These are phyloP conservation scores for Schizochytrium sp. DNA, from an alignment of 108 stramenopile species.

Conservation along the genomic window DNA sequence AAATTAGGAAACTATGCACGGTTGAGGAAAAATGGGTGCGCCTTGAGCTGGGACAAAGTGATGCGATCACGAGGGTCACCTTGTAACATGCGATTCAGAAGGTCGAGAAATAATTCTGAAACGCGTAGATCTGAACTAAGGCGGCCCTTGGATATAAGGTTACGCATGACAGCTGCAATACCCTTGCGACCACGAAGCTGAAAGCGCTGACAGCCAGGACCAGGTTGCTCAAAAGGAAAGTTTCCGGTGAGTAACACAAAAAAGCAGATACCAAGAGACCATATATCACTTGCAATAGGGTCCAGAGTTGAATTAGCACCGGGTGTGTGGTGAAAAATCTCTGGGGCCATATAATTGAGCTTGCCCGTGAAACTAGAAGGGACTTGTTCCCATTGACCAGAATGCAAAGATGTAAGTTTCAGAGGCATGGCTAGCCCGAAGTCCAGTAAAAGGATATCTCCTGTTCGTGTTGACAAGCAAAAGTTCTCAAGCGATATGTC, in stretches of 20 bases:
- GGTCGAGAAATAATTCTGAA: not conserved
- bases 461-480: not conserved
- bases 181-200: not conserved
- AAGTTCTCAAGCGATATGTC: constrained; percentile 40
- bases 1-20: not conserved
- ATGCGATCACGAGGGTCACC: not conserved
- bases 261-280: constrained; percentile 47
- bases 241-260: constrained; percentile 15
- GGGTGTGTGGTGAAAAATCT: constrained; percentile 24
- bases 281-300: constrained; percentile 25
- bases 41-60: not conserved
- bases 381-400: not conserved
- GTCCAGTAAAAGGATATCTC: constrained; percentile 5
- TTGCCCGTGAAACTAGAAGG: constrained; percentile 32
- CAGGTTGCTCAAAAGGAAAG: constrained; percentile 30
- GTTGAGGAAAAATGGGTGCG: constrained; percentile 17
- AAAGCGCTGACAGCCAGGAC: not conserved
- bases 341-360: constrained; percentile 44
- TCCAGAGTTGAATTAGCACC: not conserved
- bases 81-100: constrained; percentile 6
- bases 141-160: not conserved
- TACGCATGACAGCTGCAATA: constrained; percentile 19
- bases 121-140: not conserved
- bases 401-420: not conserved
- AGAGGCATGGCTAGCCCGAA: constrained; percentile 16